Percentiles rank a stretch among this genome's conserved stretches.
These are phyloP conservation scores for Gnaphalium uliginosum DNA, from an alignment of 129 eudicot genomes.

Conservation along the genomic window DNA sequence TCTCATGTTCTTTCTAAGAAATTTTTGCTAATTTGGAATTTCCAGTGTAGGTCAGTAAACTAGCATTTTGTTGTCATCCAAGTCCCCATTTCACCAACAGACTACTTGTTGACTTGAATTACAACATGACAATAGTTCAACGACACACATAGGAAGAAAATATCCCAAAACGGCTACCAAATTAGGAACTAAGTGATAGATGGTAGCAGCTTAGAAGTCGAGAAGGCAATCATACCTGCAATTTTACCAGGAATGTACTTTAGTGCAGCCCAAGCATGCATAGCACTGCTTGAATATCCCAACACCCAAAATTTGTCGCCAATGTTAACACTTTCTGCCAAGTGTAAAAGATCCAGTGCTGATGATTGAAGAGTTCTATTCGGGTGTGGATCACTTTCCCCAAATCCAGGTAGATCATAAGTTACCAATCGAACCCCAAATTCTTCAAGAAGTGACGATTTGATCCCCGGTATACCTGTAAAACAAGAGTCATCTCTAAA, in stretches of 20 bases:
- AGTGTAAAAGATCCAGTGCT: conserved; percentile 65
- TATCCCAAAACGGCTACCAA: background rate
- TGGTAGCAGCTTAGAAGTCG: background rate
- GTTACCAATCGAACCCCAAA: conserved; percentile 83
- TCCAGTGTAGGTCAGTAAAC: background rate
- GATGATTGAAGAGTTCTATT: conserved; percentile 75
- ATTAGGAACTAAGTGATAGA: background rate
- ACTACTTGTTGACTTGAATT: background rate
- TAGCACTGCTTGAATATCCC: conserved; percentile 82
- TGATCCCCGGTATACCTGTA: conserved; percentile 74
- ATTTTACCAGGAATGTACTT: conserved; percentile 69
- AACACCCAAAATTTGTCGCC: conserved; percentile 76
- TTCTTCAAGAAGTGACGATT: conserved; percentile 64
- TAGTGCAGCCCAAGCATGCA: conserved; percentile 87
- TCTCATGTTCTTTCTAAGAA: background rate
- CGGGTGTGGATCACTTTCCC: conserved; percentile 94
- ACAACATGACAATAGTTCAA: background rate
- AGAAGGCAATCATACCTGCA: conserved; percentile 52
- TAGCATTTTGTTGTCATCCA: background rate
- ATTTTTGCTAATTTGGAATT: conserved; percentile 5
- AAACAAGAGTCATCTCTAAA: conserved; percentile 7
- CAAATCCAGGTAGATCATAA: conserved; percentile 95
- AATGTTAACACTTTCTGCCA: conserved; percentile 57
- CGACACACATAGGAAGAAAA: background rate
- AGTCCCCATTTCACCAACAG: background rate